phyloP scores from a whole-genome alignment of 2,329 filamentous ascomycete genomes.

The Cladophialophora immunda region DNA sequence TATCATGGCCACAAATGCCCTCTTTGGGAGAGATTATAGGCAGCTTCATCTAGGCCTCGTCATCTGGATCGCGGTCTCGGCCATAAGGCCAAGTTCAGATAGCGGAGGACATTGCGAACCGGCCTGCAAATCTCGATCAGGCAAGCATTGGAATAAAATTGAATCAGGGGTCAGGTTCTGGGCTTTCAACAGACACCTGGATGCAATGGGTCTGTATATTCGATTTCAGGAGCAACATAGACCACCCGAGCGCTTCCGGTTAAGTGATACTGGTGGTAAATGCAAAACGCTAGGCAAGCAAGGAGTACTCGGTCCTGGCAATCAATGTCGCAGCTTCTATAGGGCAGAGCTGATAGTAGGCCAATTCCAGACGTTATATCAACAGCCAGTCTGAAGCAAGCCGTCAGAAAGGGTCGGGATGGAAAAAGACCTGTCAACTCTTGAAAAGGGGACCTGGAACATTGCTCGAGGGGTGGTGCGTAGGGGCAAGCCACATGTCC shows the following conservation, averaged over 20 bases:
- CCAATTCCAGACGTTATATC: neutral
- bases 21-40: neutral
- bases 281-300: neutral
- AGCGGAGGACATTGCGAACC: neutral
- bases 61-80: conserved; percentile 23
- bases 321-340: neutral
- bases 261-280: neutral
- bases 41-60: neutral
- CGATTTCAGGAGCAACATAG: neutral
- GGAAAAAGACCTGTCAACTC: neutral
- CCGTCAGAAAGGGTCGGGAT: neutral
- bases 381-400: neutral
- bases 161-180: conserved; percentile 15
- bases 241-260: neutral
- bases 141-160: conserved; percentile 8
- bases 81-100: conserved; percentile 8
- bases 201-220: neutral
- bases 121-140: neutral
- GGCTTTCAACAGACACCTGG: neutral
- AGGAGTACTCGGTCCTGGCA: neutral
- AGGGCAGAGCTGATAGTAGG: neutral
- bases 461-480: conserved; percentile 11
- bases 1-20: conserved; percentile 9
- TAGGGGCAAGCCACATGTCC: conserved; percentile 2
- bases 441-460: conserved; percentile 18